Base-by-base conservation (phyloP, 2,329 filamentous ascomycete genomes). In the Clarireedia homoeocarpa region DNA sequence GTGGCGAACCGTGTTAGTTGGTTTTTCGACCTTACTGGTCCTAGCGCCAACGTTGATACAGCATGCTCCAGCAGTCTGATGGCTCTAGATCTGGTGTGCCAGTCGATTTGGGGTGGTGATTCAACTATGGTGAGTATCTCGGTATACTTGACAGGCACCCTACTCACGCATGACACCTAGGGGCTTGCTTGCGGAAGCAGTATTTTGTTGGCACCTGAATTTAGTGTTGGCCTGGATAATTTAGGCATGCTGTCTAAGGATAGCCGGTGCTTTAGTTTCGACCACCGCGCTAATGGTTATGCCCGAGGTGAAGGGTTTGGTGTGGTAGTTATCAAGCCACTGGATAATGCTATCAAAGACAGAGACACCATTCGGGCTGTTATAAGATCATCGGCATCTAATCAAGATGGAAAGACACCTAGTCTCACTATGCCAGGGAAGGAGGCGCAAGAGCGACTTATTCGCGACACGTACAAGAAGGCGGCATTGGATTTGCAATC, bases 241-340 rank as follows among this genome's bases (percentile, higher is more conserved):
- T 40, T 53, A 40, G 39, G 51, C 39, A 27, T 59, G 38, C 44
- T 53, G 23, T 61, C 59, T 1, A 42, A 39, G 10, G 77, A 61
- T 45, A 46, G 57, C 9, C 51, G 48, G 24, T 57, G 59, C 50
- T 80, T 75, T 58, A 77, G 76, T 4, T 84, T 82, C 61, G 83
- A 85, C 59, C 63, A 73, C 20, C 72, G 75, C 1, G 84, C 56
- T 4, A 78, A 82, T 56, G 84, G 84, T 1, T 87, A 86, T 63
- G 81, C 77, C 0, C 74, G 83, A 36, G 83, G 82, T 1, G 84
- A 87, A 62, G 84, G 83, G 1, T 72, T 80, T 24, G 80, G 75
- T 0, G 74, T 80, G 12, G 66, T 86, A 1, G 63, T 85, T 4
- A 64, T 87, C 45, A 86, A 86, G 67, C 74, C 75, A 2, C 69